Evolutionary conservation across 257 asterid species (phyloP).

Genomic region (Penstemon newberryi): DNA sequence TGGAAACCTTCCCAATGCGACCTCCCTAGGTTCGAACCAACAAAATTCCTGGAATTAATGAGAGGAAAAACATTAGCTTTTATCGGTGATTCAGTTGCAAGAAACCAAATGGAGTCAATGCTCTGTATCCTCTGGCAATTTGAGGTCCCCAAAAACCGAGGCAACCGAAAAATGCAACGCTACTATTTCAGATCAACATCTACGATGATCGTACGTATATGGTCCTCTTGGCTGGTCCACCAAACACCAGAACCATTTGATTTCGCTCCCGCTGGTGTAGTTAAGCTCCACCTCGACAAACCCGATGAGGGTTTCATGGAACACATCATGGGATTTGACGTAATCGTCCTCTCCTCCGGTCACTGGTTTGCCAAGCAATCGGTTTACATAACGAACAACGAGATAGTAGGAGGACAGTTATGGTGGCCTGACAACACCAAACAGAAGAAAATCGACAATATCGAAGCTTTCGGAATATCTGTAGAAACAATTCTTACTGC

Average conservation of each 20-base stretch:
- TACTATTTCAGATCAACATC: slow-evolving; percentile 84
- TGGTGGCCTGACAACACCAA: slow-evolving; percentile 87
- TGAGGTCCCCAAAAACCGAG: slow-evolving; percentile 82
- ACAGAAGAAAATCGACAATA: slow-evolving; percentile 53
- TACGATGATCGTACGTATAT: slow-evolving; percentile 84
- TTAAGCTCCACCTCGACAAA: slow-evolving; percentile 78
- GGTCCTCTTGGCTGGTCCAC: slow-evolving; percentile 98
- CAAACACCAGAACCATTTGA: slow-evolving; percentile 70
- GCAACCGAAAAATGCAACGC: slow-evolving; percentile 76
- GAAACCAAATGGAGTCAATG: slow-evolving; percentile 98
- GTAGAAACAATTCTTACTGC: slow-evolving; percentile 79
- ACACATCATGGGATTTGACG: slow-evolving; percentile 55
- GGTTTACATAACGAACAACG: slow-evolving; percentile 71
- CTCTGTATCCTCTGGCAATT: slow-evolving; percentile 96
- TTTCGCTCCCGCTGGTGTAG: slow-evolving; percentile 72
- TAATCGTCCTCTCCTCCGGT: slow-evolving; percentile 91
- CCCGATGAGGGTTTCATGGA: slow-evolving; percentile 91
- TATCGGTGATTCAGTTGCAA: slow-evolving; percentile 94
- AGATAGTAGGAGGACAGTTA: slow-evolving; percentile 87
- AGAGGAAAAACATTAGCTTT: slow-evolving; percentile 92
- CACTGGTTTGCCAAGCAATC: slow-evolving; percentile 98
- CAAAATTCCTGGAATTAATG: slow-evolving; percentile 78
- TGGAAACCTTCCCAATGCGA: slow-evolving; percentile 90
- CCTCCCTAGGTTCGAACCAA: slow-evolving; percentile 73
- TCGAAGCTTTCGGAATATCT: slow-evolving; percentile 81